Base-by-base conservation (phyloP, 2,329 filamentous ascomycete genomes). In the Clarireedia homoeocarpa region DNA sequence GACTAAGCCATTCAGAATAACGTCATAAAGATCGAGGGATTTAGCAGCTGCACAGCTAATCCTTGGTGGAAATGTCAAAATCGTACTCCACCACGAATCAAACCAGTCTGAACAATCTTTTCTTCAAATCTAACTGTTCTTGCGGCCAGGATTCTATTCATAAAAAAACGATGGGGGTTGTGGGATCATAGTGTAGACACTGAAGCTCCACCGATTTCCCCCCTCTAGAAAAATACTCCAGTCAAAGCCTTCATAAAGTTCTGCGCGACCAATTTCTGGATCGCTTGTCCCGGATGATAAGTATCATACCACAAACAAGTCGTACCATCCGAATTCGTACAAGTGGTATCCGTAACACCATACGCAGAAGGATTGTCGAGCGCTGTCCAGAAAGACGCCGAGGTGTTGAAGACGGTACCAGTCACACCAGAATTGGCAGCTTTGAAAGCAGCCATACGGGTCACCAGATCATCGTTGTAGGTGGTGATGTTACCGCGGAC, bases 281-380 rank as follows among this genome's bases (percentile, higher is more conserved):
- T 52, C 7, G 40, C 50, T 36, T 52, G 50, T n/a, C 50, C 40
- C 1, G 50, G 50, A 15, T 52, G 50, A 52, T 52, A 52, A 36
- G 6, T 38, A 36, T 52, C 50, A 52, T 52, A 52, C 50, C 50
- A 52, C 27, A 52, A 52, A 34, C 50, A 52, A 24, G 50, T 45
- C 9, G 24, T 52, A 2, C 50, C 50, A 52, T 52, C 50, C 3
- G 50, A 27, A 46, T 52, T 52, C 6, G 20, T 45, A 4, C 50
- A 52, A 6, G 27, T 52, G 10, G 40, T 9, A 17, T 34, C 50
- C 20, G 26, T 34, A 3, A 27, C 27, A 0, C 20, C 23, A 6
- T 52, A 38, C 5, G 50, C 14, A 0, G 40, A 2, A 5, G 50
- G 50, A 2, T 45, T 23, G 6, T 46, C 24, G 12, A 52, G 30